Evolutionary conservation across 306 rosid genomes (phyloP).

Genomic region (Cajanus cajan): DNA sequence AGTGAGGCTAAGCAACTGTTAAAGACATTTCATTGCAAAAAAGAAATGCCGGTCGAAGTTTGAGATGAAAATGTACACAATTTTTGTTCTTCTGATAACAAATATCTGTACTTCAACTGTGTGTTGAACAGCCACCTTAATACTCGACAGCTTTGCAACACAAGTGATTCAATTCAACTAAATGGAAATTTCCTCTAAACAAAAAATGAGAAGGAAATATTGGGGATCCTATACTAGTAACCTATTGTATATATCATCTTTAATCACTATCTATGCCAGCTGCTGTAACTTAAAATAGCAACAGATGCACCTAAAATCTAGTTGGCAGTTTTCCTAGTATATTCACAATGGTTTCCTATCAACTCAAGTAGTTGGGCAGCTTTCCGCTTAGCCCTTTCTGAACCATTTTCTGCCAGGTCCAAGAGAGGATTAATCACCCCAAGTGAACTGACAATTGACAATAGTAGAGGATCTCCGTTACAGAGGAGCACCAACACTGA

Average conservation of each 20-base stretch:
- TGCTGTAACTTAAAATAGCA: conserved; percentile 30
- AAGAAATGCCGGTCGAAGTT: neutral
- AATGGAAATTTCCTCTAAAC: conserved; percentile 30
- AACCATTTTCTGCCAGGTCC: conserved; percentile 63
- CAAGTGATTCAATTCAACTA: neutral
- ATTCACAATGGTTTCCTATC: conserved; percentile 48
- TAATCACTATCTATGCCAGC: neutral
- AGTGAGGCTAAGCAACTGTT: neutral
- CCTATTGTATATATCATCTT: neutral
- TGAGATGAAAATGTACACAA: neutral
- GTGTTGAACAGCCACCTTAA: neutral
- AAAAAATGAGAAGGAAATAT: conserved; percentile 29
- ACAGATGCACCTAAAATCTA: conserved; percentile 43
- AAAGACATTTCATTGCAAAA: neutral
- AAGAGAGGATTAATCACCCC: conserved; percentile 51
- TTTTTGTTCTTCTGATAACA: neutral
- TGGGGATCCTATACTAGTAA: neutral
- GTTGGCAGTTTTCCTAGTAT: conserved; percentile 38
- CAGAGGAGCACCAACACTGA: conserved; percentile 82
- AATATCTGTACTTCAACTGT: conserved; percentile 6
- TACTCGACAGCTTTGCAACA: neutral
- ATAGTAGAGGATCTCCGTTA: conserved; percentile 48
- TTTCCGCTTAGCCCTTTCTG: conserved; percentile 75
- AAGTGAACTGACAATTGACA: conserved; percentile 47
- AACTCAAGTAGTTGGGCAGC: conserved; percentile 73